phyloP scores from a whole-genome alignment of 2,329 filamentous ascomycete species.

The Bipolaris oryzae region DNA sequence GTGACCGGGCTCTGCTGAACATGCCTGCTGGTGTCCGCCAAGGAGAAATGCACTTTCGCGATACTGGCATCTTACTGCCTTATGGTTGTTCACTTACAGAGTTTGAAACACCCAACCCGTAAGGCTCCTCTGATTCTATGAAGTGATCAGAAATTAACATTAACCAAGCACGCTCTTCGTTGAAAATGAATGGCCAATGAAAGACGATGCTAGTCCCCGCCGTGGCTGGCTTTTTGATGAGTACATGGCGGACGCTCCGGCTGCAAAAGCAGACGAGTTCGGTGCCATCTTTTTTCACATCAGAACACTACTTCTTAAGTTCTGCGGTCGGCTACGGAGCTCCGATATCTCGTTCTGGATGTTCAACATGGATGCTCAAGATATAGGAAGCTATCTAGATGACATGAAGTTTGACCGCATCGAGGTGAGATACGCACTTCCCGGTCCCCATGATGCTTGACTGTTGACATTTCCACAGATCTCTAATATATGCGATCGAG shows the following conservation, averaged over 20 bases:
- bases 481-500: constrained; percentile 1
- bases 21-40: neutral
- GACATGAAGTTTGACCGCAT: constrained; percentile 1
- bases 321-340: neutral
- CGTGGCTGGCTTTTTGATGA: neutral
- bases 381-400: neutral
- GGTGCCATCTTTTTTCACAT: neutral
- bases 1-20: neutral
- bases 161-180: neutral
- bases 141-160: neutral
- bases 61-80: neutral
- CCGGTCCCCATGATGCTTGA: too few species aligned
- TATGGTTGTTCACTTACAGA: neutral
- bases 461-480: neutral
- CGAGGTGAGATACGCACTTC: neutral
- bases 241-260: neutral
- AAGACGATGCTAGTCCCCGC: neutral
- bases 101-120: neutral
- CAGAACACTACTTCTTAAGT: neutral
- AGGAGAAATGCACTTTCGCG: neutral
- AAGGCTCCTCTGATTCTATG: neutral
- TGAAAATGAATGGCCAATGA: neutral
- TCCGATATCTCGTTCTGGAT: neutral
- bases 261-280: neutral
- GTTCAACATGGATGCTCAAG: constrained; percentile 1